phyloP scores from a whole-genome alignment of 768 basidiomycete genomes.

The Boletus rufocinnamomeus region DNA sequence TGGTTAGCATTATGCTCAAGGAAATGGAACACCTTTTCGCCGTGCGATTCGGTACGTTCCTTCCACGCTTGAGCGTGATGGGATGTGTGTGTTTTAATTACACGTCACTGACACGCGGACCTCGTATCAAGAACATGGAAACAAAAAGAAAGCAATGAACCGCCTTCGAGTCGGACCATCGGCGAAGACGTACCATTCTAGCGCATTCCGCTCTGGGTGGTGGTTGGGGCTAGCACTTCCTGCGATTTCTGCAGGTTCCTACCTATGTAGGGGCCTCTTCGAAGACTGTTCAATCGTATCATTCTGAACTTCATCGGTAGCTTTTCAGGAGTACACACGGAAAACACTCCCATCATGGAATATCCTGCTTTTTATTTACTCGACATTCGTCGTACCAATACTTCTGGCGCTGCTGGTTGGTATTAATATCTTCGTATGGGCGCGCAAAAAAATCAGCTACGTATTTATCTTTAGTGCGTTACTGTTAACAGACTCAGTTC shows the following conservation, averaged over 20 bases:
- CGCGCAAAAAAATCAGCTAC: constrained; percentile 79
- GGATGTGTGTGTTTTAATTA: neutral
- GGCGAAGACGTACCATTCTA: constrained; percentile 64
- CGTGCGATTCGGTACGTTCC: constrained; percentile 66
- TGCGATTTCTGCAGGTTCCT: constrained; percentile 63
- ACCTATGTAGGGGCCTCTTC: constrained; percentile 44
- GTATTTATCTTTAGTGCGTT: constrained; percentile 83
- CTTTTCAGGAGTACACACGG: constrained; percentile 54
- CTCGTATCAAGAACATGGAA: constrained; percentile 52
- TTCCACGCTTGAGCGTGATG: neutral
- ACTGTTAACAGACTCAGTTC: neutral
- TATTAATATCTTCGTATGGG: constrained; percentile 82
- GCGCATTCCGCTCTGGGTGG: constrained; percentile 73
- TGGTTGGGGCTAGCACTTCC: constrained; percentile 73
- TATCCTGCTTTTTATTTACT: constrained; percentile 78
- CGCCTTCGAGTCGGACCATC: constrained; percentile 57
- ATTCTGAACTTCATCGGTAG: constrained; percentile 37
- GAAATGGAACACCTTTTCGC: constrained; percentile 81
- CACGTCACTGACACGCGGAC: neutral
- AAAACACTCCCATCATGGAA: constrained; percentile 65
- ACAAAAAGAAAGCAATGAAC: constrained; percentile 73
- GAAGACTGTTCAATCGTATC: neutral
- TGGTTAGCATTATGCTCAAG: constrained; percentile 65
- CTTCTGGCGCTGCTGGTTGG: constrained; percentile 78
- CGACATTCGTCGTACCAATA: constrained; percentile 68